phyloP scores from a whole-genome alignment of 2,329 filamentous ascomycete genomes.

The Pseudocercospora crystallina region DNA sequence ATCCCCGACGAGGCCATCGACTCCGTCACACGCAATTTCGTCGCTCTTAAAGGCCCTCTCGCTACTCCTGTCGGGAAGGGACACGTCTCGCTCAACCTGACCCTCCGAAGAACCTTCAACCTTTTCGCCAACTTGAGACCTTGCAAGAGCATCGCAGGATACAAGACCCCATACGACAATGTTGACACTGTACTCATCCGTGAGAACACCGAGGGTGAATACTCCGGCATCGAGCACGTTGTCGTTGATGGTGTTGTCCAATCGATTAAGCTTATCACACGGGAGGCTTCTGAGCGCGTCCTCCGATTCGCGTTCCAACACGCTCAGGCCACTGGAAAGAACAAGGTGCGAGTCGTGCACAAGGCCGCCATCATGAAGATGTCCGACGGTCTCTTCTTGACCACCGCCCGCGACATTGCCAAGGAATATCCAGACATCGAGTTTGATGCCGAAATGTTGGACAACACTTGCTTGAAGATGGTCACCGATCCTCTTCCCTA shows the following conservation, averaged over 20 bases:
- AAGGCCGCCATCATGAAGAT: constrained; percentile 99
- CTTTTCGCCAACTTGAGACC: constrained; percentile 99
- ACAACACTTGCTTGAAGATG: constrained; percentile 99
- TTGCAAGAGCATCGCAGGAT: constrained; percentile 93
- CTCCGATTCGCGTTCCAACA: constrained; percentile 98
- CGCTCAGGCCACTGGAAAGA: constrained; percentile 86
- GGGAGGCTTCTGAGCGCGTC: constrained; percentile 90
- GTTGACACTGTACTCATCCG: constrained; percentile 97
- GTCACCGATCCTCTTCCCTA: constrained; percentile 93
- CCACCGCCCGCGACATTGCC: constrained; percentile 77
- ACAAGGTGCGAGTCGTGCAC: constrained; percentile 96
- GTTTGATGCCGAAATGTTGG: constrained; percentile 95
- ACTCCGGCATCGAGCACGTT: constrained; percentile 98
- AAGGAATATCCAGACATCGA: constrained; percentile 96
- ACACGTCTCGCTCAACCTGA: constrained; percentile 98
- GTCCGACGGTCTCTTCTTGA: constrained; percentile 97
- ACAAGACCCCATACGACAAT: constrained; percentile 96
- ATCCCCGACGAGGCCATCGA: constrained; percentile 91
- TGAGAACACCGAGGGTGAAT: constrained; percentile 99
- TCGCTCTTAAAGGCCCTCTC: constrained; percentile 96
- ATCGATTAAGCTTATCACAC: constrained; percentile 99
- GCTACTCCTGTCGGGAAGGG: constrained; percentile 98
- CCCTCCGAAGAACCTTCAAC: constrained; percentile 98
- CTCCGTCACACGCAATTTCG: constrained; percentile 92
- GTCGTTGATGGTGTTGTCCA: constrained; percentile 97